Conservation (phyloP, 2,329 filamentous ascomycete genomes). For the Triangularia verruculosa region DNA sequence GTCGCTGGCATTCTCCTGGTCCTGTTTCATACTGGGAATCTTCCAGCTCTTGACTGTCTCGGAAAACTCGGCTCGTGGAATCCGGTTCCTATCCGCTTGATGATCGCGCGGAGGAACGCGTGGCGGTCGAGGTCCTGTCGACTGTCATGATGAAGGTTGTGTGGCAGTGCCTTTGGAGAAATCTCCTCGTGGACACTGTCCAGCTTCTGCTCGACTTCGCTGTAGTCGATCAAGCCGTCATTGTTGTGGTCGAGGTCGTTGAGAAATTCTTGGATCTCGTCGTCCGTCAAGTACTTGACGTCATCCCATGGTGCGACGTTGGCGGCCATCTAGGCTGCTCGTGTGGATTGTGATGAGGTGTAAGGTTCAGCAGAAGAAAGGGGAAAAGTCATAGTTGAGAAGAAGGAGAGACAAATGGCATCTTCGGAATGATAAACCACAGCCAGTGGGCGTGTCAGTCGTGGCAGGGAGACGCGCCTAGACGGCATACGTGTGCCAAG, state of each 20-base stretch:
- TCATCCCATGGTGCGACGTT: constrained; percentile 13
- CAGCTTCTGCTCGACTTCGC: constrained; percentile 51
- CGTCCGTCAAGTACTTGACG: constrained; percentile 40
- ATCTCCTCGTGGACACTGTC: constrained; percentile 51
- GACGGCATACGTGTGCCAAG: not conserved
- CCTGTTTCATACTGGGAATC: constrained; percentile 47
- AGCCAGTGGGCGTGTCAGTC: not conserved
- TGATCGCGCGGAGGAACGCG: constrained; percentile 49
- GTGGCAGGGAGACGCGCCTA: not conserved
- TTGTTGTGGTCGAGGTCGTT: constrained; percentile 51
- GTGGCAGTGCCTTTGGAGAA: constrained; percentile 38
- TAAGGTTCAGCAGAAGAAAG: not conserved
- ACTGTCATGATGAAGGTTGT: constrained; percentile 40
- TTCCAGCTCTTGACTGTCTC: constrained; percentile 44
- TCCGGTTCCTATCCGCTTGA: constrained; percentile 41
- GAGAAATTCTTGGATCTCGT: constrained; percentile 52
- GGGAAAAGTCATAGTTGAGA: too few species aligned
- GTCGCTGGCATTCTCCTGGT: constrained; percentile 42
- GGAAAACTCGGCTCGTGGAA: constrained; percentile 47
- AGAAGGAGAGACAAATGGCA: not conserved
- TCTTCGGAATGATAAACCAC: not conserved
- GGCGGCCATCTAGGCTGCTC: not conserved
- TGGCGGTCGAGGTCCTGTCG: constrained; percentile 38
- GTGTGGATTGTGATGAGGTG: too few species aligned
- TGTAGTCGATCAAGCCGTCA: constrained; percentile 51